Conservation (phyloP, 352 stramenopile species). For the Phytophthora capsici region DNA sequence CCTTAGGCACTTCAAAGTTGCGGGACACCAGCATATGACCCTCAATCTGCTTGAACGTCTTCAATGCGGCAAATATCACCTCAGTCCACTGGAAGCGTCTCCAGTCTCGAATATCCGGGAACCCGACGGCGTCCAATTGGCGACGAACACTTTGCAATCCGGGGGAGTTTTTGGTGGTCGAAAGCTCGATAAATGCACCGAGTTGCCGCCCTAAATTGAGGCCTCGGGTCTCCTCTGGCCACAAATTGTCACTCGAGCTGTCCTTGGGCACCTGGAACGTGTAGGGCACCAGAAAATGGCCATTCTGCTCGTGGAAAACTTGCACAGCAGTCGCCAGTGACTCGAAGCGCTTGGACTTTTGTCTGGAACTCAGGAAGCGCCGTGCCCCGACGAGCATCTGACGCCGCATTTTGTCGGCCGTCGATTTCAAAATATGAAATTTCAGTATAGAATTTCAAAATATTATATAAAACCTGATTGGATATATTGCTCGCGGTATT, state of each 20-base stretch:
- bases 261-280: constrained; percentile 42
- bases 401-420: not conserved
- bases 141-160: constrained; percentile 12
- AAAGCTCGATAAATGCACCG: constrained; percentile 31
- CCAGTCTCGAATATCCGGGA: constrained; percentile 47
- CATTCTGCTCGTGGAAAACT: constrained; percentile 45
- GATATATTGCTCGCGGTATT: not conserved
- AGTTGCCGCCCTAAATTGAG: constrained; percentile 49
- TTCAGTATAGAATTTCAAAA: not conserved
- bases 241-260: constrained; percentile 13
- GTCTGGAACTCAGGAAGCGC: constrained; percentile 33
- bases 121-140: constrained; percentile 39
- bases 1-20: constrained; percentile 47
- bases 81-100: constrained; percentile 50
- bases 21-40: constrained; percentile 46
- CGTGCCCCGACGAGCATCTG: constrained; percentile 4
- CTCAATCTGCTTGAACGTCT: constrained; percentile 35
- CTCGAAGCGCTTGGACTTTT: constrained; percentile 11
- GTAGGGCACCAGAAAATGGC: constrained; percentile 53
- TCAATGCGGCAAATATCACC: constrained; percentile 37
- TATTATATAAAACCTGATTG: not conserved
- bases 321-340: constrained; percentile 36
- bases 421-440: not conserved
- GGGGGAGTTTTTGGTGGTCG: not conserved
- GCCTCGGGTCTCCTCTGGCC: constrained; percentile 47